phyloP scores from a whole-genome alignment of 2,329 filamentous ascomycete species.

The Colletotrichum siamense region DNA sequence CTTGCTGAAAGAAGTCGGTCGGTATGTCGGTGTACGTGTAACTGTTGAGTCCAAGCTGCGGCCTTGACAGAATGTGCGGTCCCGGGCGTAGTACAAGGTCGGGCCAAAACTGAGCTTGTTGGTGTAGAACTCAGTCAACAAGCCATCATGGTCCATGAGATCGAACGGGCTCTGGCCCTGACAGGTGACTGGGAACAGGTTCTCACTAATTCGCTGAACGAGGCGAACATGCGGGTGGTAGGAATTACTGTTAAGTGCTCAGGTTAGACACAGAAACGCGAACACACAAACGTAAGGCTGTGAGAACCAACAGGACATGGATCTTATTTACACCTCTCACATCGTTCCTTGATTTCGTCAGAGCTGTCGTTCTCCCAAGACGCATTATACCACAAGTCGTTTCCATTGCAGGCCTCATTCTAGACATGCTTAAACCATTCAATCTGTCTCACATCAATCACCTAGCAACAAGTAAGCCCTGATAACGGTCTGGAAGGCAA shows the following conservation, averaged over 20 bases:
- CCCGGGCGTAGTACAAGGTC: not conserved
- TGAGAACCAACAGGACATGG: too few species aligned
- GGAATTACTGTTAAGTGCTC: too few species aligned
- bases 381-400: too few species aligned
- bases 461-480: constrained; percentile 33
- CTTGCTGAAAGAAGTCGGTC: constrained; percentile 24
- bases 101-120: not conserved
- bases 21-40: constrained; percentile 31
- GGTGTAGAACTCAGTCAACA: not conserved
- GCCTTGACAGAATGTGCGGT: not conserved
- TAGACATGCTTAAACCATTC: too few species aligned
- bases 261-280: too few species aligned
- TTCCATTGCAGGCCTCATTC: too few species aligned
- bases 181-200: not conserved
- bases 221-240: too few species aligned
- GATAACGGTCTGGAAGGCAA: constrained; percentile 37
- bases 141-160: not conserved
- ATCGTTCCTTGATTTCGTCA: too few species aligned
- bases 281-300: too few species aligned
- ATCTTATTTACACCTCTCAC: too few species aligned
- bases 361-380: too few species aligned
- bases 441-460: not conserved
- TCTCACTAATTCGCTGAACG: too few species aligned
- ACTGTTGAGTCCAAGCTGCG: not conserved
- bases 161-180: not conserved